Evolutionary conservation across 345 rosid genomes (phyloP), one percentile per base, ranked within the genome.

Genomic region (Brassica incana): DNA sequence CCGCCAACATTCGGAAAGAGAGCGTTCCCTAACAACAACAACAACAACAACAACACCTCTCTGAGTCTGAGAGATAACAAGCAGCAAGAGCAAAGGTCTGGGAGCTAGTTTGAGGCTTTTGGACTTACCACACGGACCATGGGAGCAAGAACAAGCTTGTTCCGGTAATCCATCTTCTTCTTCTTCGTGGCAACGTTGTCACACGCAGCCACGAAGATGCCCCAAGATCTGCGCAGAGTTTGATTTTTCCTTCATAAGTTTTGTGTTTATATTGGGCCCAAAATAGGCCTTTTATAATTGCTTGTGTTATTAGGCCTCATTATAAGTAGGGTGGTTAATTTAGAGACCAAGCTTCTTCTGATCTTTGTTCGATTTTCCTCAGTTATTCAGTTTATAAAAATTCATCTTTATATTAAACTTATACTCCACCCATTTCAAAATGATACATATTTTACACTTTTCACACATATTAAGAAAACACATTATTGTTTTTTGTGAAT

Each of bases 81-180:
- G 12, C 12, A 69, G 65, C 18, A 36, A 58, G 12, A 56, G 68
- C 35, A 32, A 27, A 68, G 20, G 3, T 35, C n/a, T 11, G 12
- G 6, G 14, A 74, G 36, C 20, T 11, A 23, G 23, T 60, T 15
- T 59, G 9, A 48, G 4, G 50, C 14, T 18, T 11, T 70, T 33
- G 4, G n/a, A 88, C 96, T 86, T 79, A 94, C 98, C 73, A 92
- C 91, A 74, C 98, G 92, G 84, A 94, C 98, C 97, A 94, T 94
- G 73, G 98, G 98, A 87, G 97, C 98, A 5, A 94, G 97, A 6
- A 94, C 88, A 2, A 87, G 89, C 91, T 90, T 94, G 87, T 88
- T 85, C 77, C 69, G 66, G 88, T 89, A 94, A 67, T 94, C 97
- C 98, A 94, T 94, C 81, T 50, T 76, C 75, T 45, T 54, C 85